phyloP scores from a whole-genome alignment of 257 asterid genomes.

The Hygrophila difformis region DNA sequence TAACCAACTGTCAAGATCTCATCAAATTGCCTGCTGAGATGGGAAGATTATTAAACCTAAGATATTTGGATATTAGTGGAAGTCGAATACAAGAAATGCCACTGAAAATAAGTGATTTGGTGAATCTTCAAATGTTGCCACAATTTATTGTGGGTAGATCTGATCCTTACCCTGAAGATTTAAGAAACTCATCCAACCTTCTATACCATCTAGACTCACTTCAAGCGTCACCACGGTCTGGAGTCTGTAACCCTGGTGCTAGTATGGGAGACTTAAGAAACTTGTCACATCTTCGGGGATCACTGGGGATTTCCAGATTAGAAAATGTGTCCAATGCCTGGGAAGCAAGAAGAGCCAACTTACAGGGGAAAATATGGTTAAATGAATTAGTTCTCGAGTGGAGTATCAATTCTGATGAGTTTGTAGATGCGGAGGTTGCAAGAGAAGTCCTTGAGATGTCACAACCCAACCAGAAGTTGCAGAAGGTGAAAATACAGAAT shows the following conservation, averaged over 20 bases:
- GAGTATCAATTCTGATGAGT: constrained; percentile 26
- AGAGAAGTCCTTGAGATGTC: constrained; percentile 34
- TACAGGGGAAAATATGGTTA: constrained; percentile 25
- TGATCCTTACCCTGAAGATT: background rate
- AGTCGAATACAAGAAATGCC: constrained; percentile 32
- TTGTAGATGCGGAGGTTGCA: constrained; percentile 21
- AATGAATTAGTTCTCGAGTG: constrained; percentile 24
- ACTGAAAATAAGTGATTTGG: constrained; percentile 25
- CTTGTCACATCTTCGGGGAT: constrained; percentile 32
- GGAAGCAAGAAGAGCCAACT: constrained; percentile 40
- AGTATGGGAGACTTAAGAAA: constrained; percentile 28
- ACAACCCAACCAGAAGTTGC: constrained; percentile 34
- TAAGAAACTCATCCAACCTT: background rate
- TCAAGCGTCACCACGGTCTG: constrained; percentile 23
- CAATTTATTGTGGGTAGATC: constrained; percentile 26
- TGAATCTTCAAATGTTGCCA: constrained; percentile 26
- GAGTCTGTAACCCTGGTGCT: constrained; percentile 23
- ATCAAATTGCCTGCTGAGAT: constrained; percentile 34
- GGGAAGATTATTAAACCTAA: constrained; percentile 29
- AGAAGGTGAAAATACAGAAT: constrained; percentile 21
- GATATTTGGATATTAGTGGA: constrained; percentile 34
- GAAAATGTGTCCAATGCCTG: constrained; percentile 28
- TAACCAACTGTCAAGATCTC: constrained; percentile 27
- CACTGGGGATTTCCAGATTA: constrained; percentile 29
- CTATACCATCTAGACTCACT: constrained; percentile 1